These are phyloP conservation scores for Talaromyces verruculosus DNA, from an alignment of 2,329 filamentous ascomycete genomes.

Conservation along the genomic window DNA sequence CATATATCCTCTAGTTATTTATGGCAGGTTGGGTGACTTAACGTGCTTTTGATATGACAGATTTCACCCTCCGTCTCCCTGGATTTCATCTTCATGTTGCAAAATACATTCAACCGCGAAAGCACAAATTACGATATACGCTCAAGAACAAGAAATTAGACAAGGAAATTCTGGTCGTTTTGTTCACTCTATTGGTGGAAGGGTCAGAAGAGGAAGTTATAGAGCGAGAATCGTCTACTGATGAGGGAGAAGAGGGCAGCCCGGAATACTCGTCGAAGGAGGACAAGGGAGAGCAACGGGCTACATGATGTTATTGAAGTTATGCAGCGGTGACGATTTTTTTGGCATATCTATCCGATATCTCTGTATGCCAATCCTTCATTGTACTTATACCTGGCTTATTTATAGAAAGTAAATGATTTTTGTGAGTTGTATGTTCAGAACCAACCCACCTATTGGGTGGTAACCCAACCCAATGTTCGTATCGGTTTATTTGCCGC, in stretches of 20 bases:
- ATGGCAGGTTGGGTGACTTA: not conserved
- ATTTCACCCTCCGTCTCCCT: conserved; percentile 42
- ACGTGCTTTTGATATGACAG: conserved; percentile 21
- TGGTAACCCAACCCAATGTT: too few relatives aligned
- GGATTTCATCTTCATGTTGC: conserved; percentile 38
- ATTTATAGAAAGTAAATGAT: not conserved
- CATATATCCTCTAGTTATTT: not conserved
- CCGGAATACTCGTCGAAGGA: not conserved
- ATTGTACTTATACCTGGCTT: not conserved
- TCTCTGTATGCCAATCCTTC: not conserved
- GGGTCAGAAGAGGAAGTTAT: conserved; percentile 24
- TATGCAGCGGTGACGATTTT: not conserved
- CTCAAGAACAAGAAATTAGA: conserved; percentile 76
- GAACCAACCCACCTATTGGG: too few relatives aligned
- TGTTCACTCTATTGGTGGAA: conserved; percentile 69
- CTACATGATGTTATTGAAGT: not conserved
- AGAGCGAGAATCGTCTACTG: conserved; percentile 7
- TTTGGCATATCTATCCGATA: not conserved
- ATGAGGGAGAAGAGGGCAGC: not conserved
- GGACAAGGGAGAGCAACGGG: not conserved
- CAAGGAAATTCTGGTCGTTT: conserved; percentile 74
- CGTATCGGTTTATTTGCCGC: too few relatives aligned
- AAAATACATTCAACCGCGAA: conserved; percentile 59
- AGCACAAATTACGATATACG: conserved; percentile 86
- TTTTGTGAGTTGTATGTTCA: not conserved